Base-by-base conservation (phyloP, 1,284 basidiomycete genomes). In the Papiliotrema flavescens region DNA sequence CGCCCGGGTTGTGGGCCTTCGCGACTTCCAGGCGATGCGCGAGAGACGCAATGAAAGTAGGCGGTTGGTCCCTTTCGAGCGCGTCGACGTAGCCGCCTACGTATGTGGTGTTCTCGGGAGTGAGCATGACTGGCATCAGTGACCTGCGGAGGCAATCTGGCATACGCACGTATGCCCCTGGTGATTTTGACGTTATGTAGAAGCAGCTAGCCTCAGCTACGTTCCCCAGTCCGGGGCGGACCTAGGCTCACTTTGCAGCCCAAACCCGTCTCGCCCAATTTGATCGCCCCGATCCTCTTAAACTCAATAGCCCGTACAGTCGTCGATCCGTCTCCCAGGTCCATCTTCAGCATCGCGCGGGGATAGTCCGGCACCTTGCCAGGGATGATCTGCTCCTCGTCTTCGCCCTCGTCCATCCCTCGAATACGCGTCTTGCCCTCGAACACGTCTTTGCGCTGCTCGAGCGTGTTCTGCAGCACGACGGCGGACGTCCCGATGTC, bases 401-500 rank as follows among this genome's bases (percentile, higher is more conserved):
- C 61, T 39, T 54, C 53, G 11, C 61, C 65, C 44, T 76, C 73
- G 39, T 65, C 67, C 57, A 77, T 67, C 26, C 73, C 53, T 14
- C 74, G 47, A 34, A 77, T 75, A 17, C 66, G 56, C 39, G 64
- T 70, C 20, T 57, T 61, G 28, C 75, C 75, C 0, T 66, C 66
- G 14, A 77, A 51, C 1, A 76, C 65, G 41, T 76, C 75, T 22
- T 66, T 63, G 2, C 75, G 66, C 53, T 67, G 65, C 47, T 77
- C 73, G 51, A 70, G 66, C 2, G 64, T 59, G 15, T 64, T 72
- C 34, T 67, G 62, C 4, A 75, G 69, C 37, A 69, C 59, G 51
- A 75, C 73, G 3, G 74, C 75, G 1, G 66, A 70, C 11, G 62
- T 60, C 6, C 71, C 73, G 14, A 76, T 63, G 41, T 77, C 75